phyloP scores from a whole-genome alignment of 2,329 filamentous ascomycete genomes.

The Cercospora janseana region DNA sequence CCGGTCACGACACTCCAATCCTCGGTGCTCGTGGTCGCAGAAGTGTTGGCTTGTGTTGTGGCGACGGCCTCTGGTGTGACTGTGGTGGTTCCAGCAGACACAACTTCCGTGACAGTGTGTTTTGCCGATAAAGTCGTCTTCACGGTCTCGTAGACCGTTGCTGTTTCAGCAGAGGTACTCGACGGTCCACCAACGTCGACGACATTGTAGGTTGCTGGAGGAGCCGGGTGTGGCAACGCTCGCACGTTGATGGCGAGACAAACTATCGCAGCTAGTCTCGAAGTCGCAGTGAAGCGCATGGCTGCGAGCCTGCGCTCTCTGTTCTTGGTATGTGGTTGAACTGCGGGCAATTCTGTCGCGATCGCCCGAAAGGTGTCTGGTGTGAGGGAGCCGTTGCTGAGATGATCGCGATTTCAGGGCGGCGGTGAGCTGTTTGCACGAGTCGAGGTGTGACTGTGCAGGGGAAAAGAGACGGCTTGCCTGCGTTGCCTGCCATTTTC shows the following conservation, averaged over 20 bases:
- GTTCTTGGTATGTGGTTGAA: neutral
- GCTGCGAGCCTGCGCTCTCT: constrained; percentile 4
- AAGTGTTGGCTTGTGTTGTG: constrained; percentile 1
- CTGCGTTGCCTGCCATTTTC: constrained; percentile 7
- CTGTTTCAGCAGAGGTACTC: constrained; percentile 18
- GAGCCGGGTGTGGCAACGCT: constrained; percentile 31
- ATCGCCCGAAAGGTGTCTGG: constrained; percentile 4
- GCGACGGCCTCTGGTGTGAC: constrained; percentile 1
- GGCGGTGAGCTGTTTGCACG: constrained; percentile 21
- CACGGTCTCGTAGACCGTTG: constrained; percentile 30
- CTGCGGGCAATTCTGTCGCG: neutral
- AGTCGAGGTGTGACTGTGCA: constrained; percentile 12
- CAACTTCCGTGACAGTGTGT: constrained; percentile 14
- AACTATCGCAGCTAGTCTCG: constrained; percentile 24
- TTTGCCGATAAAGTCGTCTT: constrained; percentile 19
- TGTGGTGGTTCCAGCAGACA: constrained; percentile 18
- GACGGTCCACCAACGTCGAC: constrained; percentile 33
- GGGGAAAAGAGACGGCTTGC: constrained; percentile 2
- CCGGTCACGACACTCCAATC: constrained; percentile 6
- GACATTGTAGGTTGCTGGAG: constrained; percentile 32
- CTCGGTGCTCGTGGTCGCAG: constrained; percentile 10
- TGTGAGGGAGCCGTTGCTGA: constrained; percentile 6
- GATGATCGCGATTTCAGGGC: constrained; percentile 17
- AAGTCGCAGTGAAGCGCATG: constrained; percentile 20
- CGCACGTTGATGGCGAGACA: constrained; percentile 27